Evolutionary conservation across 176 grass and related monocot species (phyloP).

Genomic region (Triticum dicoccoides): DNA sequence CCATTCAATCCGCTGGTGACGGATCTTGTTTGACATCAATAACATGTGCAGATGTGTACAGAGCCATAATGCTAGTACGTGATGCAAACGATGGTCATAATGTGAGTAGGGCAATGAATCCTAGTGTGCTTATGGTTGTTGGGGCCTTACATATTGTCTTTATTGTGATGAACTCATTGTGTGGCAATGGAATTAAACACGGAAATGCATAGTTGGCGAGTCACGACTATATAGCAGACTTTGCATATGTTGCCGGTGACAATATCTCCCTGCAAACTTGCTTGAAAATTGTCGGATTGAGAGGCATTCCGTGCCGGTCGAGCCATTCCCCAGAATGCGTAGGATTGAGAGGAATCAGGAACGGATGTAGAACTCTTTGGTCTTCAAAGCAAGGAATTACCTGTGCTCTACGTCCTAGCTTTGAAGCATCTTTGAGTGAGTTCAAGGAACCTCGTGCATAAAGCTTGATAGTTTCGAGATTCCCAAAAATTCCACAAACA

Average conservation of each 20-base stretch:
- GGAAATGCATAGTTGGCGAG: background rate
- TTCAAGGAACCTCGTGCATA: background rate
- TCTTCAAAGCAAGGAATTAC: background rate
- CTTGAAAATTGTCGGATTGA: background rate
- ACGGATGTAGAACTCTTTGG: background rate
- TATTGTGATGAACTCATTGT: background rate
- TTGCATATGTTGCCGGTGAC: background rate
- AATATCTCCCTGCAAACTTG: background rate
- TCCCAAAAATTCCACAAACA: background rate
- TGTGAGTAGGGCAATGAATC: background rate
- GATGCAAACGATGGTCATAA: background rate
- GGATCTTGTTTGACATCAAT: too few species aligned
- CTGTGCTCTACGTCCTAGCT: background rate
- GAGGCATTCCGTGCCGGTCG: background rate
- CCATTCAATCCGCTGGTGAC: too few species aligned
- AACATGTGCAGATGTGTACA: too few species aligned
- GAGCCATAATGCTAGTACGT: too few species aligned
- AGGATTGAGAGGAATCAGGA: background rate
- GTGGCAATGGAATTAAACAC: background rate
- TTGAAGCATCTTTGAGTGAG: background rate
- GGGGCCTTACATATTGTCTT: background rate
- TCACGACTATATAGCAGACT: background rate
- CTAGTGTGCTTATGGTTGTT: background rate
- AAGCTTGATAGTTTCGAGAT: background rate
- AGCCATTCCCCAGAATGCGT: background rate